These are phyloP conservation scores for Aureobasidium leucospermi DNA, from an alignment of 2,329 filamentous ascomycete species.

Conservation along the genomic window DNA sequence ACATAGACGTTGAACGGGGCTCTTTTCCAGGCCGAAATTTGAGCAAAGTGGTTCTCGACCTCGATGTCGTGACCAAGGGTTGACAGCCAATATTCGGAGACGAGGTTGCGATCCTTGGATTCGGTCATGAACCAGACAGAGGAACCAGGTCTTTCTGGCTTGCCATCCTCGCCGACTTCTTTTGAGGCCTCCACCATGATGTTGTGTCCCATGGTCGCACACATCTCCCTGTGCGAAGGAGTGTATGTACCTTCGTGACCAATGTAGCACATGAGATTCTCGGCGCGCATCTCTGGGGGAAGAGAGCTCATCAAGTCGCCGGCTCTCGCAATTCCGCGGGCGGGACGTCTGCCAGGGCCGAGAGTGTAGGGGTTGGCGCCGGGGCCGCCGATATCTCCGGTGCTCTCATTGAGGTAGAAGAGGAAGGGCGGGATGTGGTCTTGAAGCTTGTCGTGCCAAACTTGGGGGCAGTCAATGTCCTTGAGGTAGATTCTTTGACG, in stretches of 20 bases:
- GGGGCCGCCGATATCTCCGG: slow-evolving; percentile 50
- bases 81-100: slow-evolving; percentile 89
- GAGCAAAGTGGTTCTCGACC: slow-evolving; percentile 93
- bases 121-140: slow-evolving; percentile 99
- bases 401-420: slow-evolving; percentile 83
- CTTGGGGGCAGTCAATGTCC: slow-evolving; percentile 86
- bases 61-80: slow-evolving; percentile 94
- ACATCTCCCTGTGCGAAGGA: slow-evolving; percentile 94
- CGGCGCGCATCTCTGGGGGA: slow-evolving; percentile 76
- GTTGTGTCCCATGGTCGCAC: slow-evolving; percentile 89
- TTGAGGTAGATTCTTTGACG: slow-evolving; percentile 90
- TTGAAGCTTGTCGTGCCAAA: slow-evolving; percentile 76
- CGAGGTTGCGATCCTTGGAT: slow-evolving; percentile 80
- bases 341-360: slow-evolving; percentile 40
- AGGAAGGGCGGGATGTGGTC: slow-evolving; percentile 72
- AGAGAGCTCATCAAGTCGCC: slow-evolving; percentile 95
- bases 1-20: slow-evolving; percentile 90
- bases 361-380: slow-evolving; percentile 45
- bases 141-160: slow-evolving; percentile 67
- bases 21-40: slow-evolving; percentile 90
- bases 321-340: slow-evolving; percentile 58
- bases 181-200: slow-evolving; percentile 92
- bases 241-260: slow-evolving; percentile 97
- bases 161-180: slow-evolving; percentile 57
- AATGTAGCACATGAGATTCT: slow-evolving; percentile 98